Conservation (phyloP, 208 protist species). For the Leptomonas seymouri region DNA sequence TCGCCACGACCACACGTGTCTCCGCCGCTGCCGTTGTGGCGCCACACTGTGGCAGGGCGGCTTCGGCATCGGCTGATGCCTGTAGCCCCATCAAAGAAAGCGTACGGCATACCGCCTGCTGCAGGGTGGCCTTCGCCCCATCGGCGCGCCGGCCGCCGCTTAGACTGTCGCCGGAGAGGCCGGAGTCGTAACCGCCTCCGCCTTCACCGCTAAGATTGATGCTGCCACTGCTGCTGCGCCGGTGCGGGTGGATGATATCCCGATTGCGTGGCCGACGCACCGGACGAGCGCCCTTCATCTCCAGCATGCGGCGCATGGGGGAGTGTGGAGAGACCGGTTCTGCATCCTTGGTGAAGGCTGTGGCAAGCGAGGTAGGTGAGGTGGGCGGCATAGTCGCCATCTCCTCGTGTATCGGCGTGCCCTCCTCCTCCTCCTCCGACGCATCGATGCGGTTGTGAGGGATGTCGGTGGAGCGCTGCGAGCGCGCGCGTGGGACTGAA, state of each 20-base stretch:
- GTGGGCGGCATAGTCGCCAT: neutral
- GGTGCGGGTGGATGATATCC: constrained; percentile 10
- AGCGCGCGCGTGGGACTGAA: neutral
- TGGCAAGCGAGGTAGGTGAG: neutral
- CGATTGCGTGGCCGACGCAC: constrained; percentile 14
- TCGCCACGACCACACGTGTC: no score
- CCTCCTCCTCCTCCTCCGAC: no score
- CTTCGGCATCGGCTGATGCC: constrained; percentile 1
- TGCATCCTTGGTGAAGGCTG: neutral
- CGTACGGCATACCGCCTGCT: constrained; percentile 16
- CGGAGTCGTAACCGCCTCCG: no score
- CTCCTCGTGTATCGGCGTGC: neutral
- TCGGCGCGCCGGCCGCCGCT: neutral
- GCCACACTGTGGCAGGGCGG: neutral
- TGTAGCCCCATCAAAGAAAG: constrained; percentile 16
- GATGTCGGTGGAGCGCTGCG: neutral
- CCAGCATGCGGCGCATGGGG: constrained; percentile 21
- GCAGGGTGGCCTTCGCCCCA: constrained; percentile 14
- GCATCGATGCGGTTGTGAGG: neutral
- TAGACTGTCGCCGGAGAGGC: neutral
- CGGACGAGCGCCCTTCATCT: constrained; percentile 25
- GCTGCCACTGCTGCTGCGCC: constrained; percentile 12
- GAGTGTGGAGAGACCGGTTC: constrained; percentile 8
- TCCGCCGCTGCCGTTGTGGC: neutral
- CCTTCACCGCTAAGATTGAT: neutral